phyloP scores from a whole-genome alignment of 2,329 filamentous ascomycete genomes.

The Cladosporium cucumerinum region DNA sequence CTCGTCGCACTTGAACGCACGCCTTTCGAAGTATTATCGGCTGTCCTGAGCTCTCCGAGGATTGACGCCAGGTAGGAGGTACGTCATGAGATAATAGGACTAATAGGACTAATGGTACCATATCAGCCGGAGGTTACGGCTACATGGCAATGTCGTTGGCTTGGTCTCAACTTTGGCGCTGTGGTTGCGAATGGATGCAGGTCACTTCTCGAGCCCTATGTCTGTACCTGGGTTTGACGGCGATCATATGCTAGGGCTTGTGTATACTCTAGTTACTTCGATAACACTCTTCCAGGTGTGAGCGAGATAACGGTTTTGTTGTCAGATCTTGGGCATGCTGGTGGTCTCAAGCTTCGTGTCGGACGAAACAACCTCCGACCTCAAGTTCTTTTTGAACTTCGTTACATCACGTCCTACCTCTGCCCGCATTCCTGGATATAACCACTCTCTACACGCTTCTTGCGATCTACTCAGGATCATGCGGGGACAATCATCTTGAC shows the following conservation, averaged over 20 bases:
- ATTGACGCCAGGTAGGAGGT: not conserved
- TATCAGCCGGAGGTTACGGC: not conserved
- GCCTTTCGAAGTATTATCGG: not conserved
- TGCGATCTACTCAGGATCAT: not conserved
- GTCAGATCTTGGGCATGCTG: not conserved
- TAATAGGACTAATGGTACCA: not conserved
- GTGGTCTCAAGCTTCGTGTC: not conserved
- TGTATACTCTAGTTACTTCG: not conserved
- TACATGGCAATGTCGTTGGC: not conserved
- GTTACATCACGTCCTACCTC: not conserved
- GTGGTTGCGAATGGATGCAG: not conserved
- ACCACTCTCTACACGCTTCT: not conserved
- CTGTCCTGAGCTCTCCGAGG: not conserved
- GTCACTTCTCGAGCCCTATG: not conserved
- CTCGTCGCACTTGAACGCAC: not conserved
- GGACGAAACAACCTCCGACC: not conserved
- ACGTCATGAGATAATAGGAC: not conserved
- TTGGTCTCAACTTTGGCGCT: not conserved
- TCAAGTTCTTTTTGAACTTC: not conserved
- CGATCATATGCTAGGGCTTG: not conserved
- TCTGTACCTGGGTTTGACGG: not conserved
- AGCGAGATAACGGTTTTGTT: not conserved
- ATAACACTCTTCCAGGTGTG: not conserved
- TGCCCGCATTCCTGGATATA: slow-evolving; percentile 1
- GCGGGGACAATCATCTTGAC: not conserved